phyloP scores from a whole-genome alignment of 2,329 filamentous ascomycete genomes.

The Colletotrichum spinosum region DNA sequence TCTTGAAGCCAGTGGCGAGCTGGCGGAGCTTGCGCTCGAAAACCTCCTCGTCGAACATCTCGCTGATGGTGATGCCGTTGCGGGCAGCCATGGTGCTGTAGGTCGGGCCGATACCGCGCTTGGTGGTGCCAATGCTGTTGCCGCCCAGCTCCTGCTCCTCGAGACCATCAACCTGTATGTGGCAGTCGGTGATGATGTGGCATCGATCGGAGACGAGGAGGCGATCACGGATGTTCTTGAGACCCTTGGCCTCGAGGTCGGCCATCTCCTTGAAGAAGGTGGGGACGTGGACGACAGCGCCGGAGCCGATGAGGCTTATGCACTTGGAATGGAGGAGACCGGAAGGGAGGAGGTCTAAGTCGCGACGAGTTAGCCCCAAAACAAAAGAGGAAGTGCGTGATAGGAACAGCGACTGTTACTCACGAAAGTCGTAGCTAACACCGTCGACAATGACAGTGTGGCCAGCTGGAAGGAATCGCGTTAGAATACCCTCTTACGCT shows the following conservation, averaged over 20 bases:
- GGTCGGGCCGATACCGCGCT: conserved; percentile 53
- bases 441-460: conserved; percentile 37
- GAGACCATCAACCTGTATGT: conserved; percentile 76
- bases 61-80: conserved; percentile 73
- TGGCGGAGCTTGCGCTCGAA: conserved; percentile 76
- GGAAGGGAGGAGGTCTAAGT: conserved; percentile 69
- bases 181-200: conserved; percentile 74
- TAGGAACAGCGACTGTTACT: conserved; percentile 22
- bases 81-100: conserved; percentile 67
- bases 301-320: conserved; percentile 80
- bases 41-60: conserved; percentile 73
- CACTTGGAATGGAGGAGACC: conserved; percentile 79
- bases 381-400: conserved; percentile 20
- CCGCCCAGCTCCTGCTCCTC: conserved; percentile 67
- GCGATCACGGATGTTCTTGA: conserved; percentile 53
- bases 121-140: conserved; percentile 50
- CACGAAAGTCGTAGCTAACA: conserved; percentile 39
- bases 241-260: conserved; percentile 53
- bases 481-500: conserved; percentile 32
- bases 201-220: conserved; percentile 74
- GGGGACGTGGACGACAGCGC: conserved; percentile 72
- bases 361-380: conserved; percentile 56
- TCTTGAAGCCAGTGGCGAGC: conserved; percentile 72
- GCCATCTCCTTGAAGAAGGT: conserved; percentile 56
- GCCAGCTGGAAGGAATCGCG: conserved; percentile 32